These are phyloP conservation scores for Tetrapyrgos nigripes DNA, from an alignment of 1,284 basidiomycete genomes.

Conservation along the genomic window DNA sequence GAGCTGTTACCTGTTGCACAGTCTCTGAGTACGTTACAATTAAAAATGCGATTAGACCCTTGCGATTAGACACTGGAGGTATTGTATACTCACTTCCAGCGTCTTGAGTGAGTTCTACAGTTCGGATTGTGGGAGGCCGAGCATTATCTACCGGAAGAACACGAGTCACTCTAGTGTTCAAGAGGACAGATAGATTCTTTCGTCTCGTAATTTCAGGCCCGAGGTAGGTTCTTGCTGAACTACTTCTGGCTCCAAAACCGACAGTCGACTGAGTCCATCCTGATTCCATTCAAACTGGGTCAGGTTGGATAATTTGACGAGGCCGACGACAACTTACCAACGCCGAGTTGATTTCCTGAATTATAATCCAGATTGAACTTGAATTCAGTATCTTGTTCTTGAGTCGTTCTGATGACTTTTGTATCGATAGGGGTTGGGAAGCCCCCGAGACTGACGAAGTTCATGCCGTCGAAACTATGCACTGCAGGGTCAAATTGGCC, in stretches of 20 bases:
- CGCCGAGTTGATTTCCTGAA: slow-evolving; percentile 2
- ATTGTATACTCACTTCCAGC: slow-evolving; percentile 28
- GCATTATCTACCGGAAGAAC: slow-evolving; percentile 6
- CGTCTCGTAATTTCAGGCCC: slow-evolving; percentile 33
- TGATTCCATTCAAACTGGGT: background rate
- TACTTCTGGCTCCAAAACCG: background rate
- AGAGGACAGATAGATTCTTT: slow-evolving; percentile 41
- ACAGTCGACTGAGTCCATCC: slow-evolving; percentile 3
- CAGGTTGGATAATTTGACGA: slow-evolving; percentile 13
- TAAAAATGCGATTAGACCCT: background rate
- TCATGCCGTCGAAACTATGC: slow-evolving; percentile 29
- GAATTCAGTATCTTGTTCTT: slow-evolving; percentile 2
- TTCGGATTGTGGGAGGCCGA: background rate
- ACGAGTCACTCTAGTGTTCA: slow-evolving; percentile 24
- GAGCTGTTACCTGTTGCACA: slow-evolving; percentile 12
- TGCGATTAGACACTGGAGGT: background rate
- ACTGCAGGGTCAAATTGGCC: slow-evolving; percentile 30
- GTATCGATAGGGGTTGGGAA: background rate
- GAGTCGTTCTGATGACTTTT: background rate
- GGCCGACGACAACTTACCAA: slow-evolving; percentile 19
- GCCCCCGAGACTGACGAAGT: slow-evolving; percentile 23
- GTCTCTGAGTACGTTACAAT: slow-evolving; percentile 6
- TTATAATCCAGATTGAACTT: slow-evolving; percentile 9
- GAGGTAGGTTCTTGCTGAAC: background rate
- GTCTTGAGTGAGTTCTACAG: slow-evolving; percentile 19